phyloP scores from a whole-genome alignment of 352 stramenopile species.

The Phytophthora pseudosyringae region DNA sequence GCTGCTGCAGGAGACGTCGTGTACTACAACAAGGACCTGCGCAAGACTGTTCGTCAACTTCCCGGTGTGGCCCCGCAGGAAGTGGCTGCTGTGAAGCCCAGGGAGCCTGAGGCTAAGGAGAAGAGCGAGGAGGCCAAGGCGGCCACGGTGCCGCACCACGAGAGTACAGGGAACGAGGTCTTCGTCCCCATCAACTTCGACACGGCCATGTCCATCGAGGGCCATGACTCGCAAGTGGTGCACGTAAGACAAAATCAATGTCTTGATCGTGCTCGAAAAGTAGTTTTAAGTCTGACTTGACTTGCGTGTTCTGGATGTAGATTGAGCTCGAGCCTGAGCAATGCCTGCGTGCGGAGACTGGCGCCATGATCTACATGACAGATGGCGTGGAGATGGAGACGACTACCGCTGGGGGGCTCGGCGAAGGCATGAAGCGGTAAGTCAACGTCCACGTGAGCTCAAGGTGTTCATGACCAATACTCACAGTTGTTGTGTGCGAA shows the following conservation, averaged over 20 bases:
- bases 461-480: background rate
- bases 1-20: conserved; percentile 56
- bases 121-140: conserved; percentile 14
- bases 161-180: conserved; percentile 55
- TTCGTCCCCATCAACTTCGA: conserved; percentile 86
- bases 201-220: conserved; percentile 78
- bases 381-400: conserved; percentile 93
- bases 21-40: conserved; percentile 68
- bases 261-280: background rate
- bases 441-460: conserved; percentile 64
- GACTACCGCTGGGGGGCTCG: conserved; percentile 90
- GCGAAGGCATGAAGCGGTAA: conserved; percentile 86
- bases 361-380: conserved; percentile 97
- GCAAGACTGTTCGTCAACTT: conserved; percentile 65
- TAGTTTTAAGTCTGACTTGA: background rate
- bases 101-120: conserved; percentile 13
- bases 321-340: conserved; percentile 92
- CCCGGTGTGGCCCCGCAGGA: conserved; percentile 37
- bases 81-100: conserved; percentile 8
- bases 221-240: conserved; percentile 88
- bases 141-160: conserved; percentile 30
- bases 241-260: conserved; percentile 51
- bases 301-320: conserved; percentile 30
- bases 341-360: conserved; percentile 92
- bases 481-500: conserved; percentile 1